phyloP scores from a whole-genome alignment of 2,329 filamentous ascomycete genomes.

The Xylaria sp. region DNA sequence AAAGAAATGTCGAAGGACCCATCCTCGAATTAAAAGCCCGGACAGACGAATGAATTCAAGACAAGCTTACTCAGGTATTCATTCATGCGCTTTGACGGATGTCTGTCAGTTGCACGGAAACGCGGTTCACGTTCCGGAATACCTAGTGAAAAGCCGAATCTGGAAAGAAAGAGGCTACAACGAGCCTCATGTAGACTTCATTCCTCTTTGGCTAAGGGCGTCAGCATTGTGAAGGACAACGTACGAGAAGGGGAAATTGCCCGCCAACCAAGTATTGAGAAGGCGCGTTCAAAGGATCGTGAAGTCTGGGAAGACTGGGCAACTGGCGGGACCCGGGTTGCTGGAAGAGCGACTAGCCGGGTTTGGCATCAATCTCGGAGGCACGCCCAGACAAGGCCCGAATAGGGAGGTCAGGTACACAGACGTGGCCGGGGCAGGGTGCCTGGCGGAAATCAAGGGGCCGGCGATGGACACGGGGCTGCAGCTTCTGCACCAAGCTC shows the following conservation, averaged over 20 bases:
- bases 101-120: conserved; percentile 18
- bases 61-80: background rate
- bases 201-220: background rate
- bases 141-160: conserved; percentile 1
- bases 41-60: background rate
- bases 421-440: conserved; percentile 19
- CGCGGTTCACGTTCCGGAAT: conserved; percentile 23
- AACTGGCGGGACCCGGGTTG: conserved; percentile 20
- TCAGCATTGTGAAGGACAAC: background rate
- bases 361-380: conserved; percentile 35
- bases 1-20: conserved; percentile 22
- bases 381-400: conserved; percentile 27
- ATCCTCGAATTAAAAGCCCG: conserved; percentile 5
- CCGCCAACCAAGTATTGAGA: conserved; percentile 12
- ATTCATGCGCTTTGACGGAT: conserved; percentile 1
- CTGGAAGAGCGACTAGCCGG: conserved; percentile 31
- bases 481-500: conserved; percentile 19
- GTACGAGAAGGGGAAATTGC: conserved; percentile 4
- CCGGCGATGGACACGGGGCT: conserved; percentile 17
- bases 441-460: conserved; percentile 23
- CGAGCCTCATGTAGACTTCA: conserved; percentile 9
- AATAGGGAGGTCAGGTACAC: conserved; percentile 33
- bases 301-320: background rate
- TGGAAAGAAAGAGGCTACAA: conserved; percentile 4
- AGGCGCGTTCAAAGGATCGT: background rate